Evolutionary conservation across 441 rosid species (phyloP).

Genomic region (Euphorbia corollata): DNA sequence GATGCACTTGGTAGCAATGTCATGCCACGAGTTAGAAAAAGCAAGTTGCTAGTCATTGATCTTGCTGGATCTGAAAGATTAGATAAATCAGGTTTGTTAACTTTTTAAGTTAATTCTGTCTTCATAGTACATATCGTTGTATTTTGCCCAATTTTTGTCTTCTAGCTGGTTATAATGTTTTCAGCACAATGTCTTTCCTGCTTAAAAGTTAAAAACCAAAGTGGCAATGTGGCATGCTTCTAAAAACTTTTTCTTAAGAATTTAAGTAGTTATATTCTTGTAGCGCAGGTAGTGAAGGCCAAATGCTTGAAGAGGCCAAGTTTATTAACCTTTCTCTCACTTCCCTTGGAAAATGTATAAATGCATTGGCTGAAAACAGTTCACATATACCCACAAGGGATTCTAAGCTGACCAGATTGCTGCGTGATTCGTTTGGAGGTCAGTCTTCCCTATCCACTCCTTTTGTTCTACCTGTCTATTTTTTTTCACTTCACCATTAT

Average conservation of each 20-base stretch:
- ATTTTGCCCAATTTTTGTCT: background rate
- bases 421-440: conserved; percentile 96
- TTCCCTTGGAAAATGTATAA: conserved; percentile 87
- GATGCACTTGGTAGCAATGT: conserved; percentile 37
- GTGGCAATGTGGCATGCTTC: background rate
- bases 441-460: conserved; percentile 12
- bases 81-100: conserved; percentile 69
- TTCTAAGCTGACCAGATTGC: conserved; percentile 82
- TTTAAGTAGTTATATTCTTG: conserved; percentile 10
- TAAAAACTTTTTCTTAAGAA: background rate
- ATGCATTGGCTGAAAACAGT: conserved; percentile 90
- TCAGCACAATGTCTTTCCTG: background rate
- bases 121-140: background rate
- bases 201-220: background rate
- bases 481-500: conserved; percentile 5
- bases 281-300: conserved; percentile 73
- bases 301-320: conserved; percentile 84
- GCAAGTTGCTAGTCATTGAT: conserved; percentile 86
- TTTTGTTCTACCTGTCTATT: background rate
- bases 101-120: background rate
- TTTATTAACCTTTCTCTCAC: conserved; percentile 85
- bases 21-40: conserved; percentile 59
- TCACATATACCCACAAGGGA: conserved; percentile 87
- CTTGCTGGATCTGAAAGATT: conserved; percentile 95
- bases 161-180: background rate